Base-by-base conservation (phyloP, 345 rosid genomes). In the Gossypium turneri region DNA sequence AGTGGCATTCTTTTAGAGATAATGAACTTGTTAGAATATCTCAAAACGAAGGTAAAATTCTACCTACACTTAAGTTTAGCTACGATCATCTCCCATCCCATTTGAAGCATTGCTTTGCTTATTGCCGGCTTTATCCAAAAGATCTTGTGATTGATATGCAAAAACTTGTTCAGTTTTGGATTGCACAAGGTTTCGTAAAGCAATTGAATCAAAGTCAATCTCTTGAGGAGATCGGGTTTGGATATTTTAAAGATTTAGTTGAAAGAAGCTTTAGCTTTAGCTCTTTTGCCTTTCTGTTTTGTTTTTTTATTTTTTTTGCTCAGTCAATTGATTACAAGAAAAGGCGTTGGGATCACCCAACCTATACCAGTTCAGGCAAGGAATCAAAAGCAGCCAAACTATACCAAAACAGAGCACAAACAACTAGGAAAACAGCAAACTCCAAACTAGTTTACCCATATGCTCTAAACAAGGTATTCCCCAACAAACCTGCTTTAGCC, bases 131-230 rank as follows among this genome's bases (percentile, higher is more conserved):
- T 0, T 53, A 53, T 10, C 22, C 58, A 53, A 53, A 53, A 53
- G 58, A 53, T n/a, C 22, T 5, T 2, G 9, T 0, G 2, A n/a
- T n/a, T 2, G 3, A 2, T n/a, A 22, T 53, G 0, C 2, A 0
- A 17, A n/a, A 3, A 7, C 58, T 53, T 53, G 22, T n/a, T 53
- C 22, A 7, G 2, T 8, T 61, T 27, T 61, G 44, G 66, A 61
- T 61, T 61, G 12, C 10, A 15, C 66, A 13, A 1, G 45, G 45
- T 7, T 62, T 62, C 3, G 12, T 62, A 22, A 8, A 62, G 12
- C 45, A 0, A 7, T 16, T 5, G 1, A 34, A 29, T 34, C 0
- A 12, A 3, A 62, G 6, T 8, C 45, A 16, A 62, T 7, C 45
- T 2, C 12, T 56, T 20, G 24, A 56, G 9, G 27, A 56, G 25